Evolutionary conservation across 345 rosid species (phyloP), one percentile per base, ranked within the genome.

Genomic region (Dimocarpus longan): DNA sequence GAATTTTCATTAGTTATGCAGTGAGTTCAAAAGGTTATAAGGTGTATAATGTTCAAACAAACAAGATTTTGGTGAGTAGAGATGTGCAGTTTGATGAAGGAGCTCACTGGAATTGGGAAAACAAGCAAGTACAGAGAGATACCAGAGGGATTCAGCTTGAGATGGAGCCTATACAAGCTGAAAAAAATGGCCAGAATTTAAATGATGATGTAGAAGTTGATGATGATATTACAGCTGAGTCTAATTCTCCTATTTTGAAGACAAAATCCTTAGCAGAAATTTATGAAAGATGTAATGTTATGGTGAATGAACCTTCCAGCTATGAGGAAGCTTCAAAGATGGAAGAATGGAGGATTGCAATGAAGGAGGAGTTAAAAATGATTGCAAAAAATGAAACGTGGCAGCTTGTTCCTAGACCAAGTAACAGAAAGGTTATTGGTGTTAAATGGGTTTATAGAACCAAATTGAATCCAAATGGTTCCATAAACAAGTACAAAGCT

Each of bases 401-500:
- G 22, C 40, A 76, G 12, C 3, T 67, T 37, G 13, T 67, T 6
- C 37, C 50, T 15, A 19, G n/a, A 3, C 48, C n/a, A 1, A 9
- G 32, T 8, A 40, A 63, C 3, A 76, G 66, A 32, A 28, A 76
- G 13, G 26, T 26, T 12, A 42, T 76, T 42, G 72, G 79, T 2
- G 2, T 76, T 21, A 76, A 76, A 5, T 76, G 56, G 72, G 43
- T 76, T 5, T 65, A 7, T 8, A 48, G 24, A 11, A 66, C 44
- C 46, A 67, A 76, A 37, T 63, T n/a, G 8, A 9, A 40, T 39
- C 19, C 22, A 5, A 18, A 75, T 75, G 78, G 43, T 1, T n/a
- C 7, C 8, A 6, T 40, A 19, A 8, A 62, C 8, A 65, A 37
- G 10, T 16, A 76, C 8, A 76, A 76, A 19, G 71, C 64, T 0